These are phyloP conservation scores for Neonectria faginata DNA, from an alignment of 2,329 filamentous ascomycete genomes.

Conservation along the genomic window DNA sequence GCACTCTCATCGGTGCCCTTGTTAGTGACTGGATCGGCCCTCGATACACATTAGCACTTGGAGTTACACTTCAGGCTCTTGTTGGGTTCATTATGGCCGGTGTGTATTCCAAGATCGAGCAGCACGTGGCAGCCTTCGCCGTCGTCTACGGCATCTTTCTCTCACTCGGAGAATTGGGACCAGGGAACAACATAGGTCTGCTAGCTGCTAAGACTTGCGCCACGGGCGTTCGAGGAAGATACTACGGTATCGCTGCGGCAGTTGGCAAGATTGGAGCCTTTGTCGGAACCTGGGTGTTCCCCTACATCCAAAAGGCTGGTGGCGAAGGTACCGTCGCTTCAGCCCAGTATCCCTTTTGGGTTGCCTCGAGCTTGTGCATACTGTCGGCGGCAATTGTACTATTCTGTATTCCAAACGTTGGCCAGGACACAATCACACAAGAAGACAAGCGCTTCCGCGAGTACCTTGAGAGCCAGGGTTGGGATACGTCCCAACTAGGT, in stretches of 20 bases:
- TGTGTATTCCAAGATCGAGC: slow-evolving; percentile 77
- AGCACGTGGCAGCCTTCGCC: slow-evolving; percentile 55
- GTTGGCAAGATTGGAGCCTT: slow-evolving; percentile 85
- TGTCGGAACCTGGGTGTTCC: slow-evolving; percentile 85
- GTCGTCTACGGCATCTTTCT: slow-evolving; percentile 55
- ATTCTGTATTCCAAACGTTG: slow-evolving; percentile 79
- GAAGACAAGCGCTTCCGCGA: slow-evolving; percentile 82
- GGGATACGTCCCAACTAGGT: slow-evolving; percentile 73
- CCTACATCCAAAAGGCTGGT: slow-evolving; percentile 74
- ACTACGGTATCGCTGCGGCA: slow-evolving; percentile 78
- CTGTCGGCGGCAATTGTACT: slow-evolving; percentile 71
- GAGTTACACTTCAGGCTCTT: slow-evolving; percentile 78
- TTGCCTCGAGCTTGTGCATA: slow-evolving; percentile 82
- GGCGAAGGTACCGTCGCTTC: slow-evolving; percentile 63
- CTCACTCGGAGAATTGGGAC: slow-evolving; percentile 69
- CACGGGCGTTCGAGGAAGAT: slow-evolving; percentile 83
- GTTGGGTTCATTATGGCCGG: slow-evolving; percentile 92
- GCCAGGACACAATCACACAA: slow-evolving; percentile 83
- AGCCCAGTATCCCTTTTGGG: slow-evolving; percentile 91
- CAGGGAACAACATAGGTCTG: slow-evolving; percentile 91
- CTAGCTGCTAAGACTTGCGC: slow-evolving; percentile 89
- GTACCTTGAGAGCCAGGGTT: slow-evolving; percentile 80
- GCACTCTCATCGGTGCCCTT: slow-evolving; percentile 81
- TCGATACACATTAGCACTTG: slow-evolving; percentile 76
- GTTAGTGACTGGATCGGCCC: slow-evolving; percentile 84